Conservation (phyloP, 345 rosid genomes). For the Hibiscus mutabilis region DNA sequence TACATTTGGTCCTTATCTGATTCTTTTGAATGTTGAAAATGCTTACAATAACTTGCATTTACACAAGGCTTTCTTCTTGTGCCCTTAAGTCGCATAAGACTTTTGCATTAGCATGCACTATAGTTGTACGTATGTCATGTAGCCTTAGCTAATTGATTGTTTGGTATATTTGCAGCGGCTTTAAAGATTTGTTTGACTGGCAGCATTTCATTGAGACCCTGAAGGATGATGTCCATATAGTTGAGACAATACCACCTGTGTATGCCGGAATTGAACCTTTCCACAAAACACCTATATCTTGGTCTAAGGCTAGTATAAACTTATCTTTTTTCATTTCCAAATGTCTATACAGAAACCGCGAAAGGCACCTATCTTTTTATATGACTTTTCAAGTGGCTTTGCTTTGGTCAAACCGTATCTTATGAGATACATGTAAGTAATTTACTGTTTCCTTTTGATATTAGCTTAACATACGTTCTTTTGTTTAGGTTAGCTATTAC, state of each 20-base stretch:
- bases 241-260: slow-evolving; percentile 64
- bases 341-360: neutral
- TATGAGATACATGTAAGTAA: neutral
- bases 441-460: neutral
- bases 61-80: slow-evolving; percentile 1
- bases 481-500: slow-evolving; percentile 74
- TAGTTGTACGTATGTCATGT: neutral
- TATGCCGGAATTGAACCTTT: slow-evolving; percentile 56
- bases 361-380: neutral
- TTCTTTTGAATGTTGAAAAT: neutral
- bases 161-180: slow-evolving; percentile 49
- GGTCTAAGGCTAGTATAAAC: slow-evolving; percentile 70
- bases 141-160: neutral
- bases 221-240: slow-evolving; percentile 76
- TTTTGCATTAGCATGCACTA: neutral
- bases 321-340: neutral
- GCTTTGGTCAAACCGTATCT: neutral
- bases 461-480: neutral
- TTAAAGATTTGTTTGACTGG: slow-evolving; percentile 96
- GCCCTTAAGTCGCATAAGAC: neutral
- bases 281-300: slow-evolving; percentile 79
- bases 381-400: neutral
- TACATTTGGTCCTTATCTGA: neutral
- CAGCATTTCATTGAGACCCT: slow-evolving; percentile 69
- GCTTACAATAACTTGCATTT: neutral